Percentiles rank a stretch among this genome's conserved stretches.
phyloP scores from a whole-genome alignment of 768 basidiomycete genomes.

The Panellus pusillus region DNA sequence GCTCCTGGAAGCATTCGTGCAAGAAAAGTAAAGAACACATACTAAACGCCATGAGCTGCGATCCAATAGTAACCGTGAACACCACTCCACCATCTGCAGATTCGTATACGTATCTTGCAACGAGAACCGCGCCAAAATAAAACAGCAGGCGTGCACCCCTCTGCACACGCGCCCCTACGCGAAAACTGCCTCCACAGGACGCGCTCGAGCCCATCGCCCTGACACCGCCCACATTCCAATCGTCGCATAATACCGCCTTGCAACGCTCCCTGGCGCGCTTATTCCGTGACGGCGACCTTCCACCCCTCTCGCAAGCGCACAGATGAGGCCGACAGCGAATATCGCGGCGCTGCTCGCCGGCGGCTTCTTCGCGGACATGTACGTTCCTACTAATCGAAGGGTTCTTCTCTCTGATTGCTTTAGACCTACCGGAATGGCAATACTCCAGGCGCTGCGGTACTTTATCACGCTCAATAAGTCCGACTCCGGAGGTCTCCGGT shows the following conservation, averaged over 20 bases:
- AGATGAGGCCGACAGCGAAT: constrained; percentile 82
- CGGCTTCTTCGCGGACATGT: too few relatives aligned
- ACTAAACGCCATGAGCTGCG: constrained; percentile 91
- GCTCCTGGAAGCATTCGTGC: too few relatives aligned
- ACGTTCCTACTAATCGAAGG: too few relatives aligned
- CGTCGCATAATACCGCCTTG: constrained; percentile 82
- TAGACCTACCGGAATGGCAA: too few relatives aligned
- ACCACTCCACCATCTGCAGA: constrained; percentile 88
- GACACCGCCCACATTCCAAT: constrained; percentile 84
- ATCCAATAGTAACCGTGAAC: constrained; percentile 88
- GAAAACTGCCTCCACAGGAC: constrained; percentile 75
- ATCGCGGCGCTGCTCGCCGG: too few relatives aligned
- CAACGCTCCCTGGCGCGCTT: constrained; percentile 84
- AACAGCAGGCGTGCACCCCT: constrained; percentile 90
- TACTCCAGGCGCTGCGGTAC: too few relatives aligned
- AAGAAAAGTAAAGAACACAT: constrained; percentile 35
- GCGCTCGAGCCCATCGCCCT: constrained; percentile 71
- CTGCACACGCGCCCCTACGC: constrained; percentile 76
- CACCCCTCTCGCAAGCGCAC: constrained; percentile 89
- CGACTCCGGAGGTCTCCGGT: too few relatives aligned
- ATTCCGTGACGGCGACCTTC: constrained; percentile 88
- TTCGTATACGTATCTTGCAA: constrained; percentile 85
- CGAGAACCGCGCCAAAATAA: constrained; percentile 82
- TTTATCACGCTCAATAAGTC: too few relatives aligned
- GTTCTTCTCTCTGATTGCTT: too few relatives aligned